Percentiles rank a stretch among this genome's conserved stretches.
Conservation (phyloP, 108 stramenopile species). For the Nitzschia sp. region DNA sequence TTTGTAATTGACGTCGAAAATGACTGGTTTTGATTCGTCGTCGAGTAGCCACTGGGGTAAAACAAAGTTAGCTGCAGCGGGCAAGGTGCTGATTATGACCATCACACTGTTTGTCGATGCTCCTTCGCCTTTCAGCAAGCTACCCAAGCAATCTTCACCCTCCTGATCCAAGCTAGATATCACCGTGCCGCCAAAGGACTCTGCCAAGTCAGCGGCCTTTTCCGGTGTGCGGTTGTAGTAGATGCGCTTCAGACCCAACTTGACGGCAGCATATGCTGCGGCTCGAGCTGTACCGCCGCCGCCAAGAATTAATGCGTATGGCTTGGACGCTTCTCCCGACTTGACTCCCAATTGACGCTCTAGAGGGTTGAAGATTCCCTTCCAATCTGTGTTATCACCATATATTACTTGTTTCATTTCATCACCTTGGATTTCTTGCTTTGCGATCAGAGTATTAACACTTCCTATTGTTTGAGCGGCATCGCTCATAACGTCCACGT, state of each 20-base stretch:
- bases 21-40: conserved; percentile 43
- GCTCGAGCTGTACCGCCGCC: conserved; percentile 98
- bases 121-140: conserved; percentile 24
- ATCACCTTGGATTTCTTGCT: conserved; percentile 51
- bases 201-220: conserved; percentile 89
- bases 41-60: conserved; percentile 84
- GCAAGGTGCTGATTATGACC: conserved; percentile 93
- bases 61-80: conserved; percentile 87
- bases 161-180: conserved; percentile 62
- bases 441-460: conserved; percentile 93
- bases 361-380: conserved; percentile 93
- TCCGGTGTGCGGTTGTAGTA: conserved; percentile 94
- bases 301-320: conserved; percentile 89
- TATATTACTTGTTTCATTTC: conserved; percentile 63
- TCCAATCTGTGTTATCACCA: conserved; percentile 99
- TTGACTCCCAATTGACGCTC: conserved; percentile 62
- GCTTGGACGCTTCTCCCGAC: conserved; percentile 12
- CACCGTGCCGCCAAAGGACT: conserved; percentile 87
- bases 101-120: conserved; percentile 32
- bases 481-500: conserved; percentile 91
- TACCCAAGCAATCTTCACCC: conserved; percentile 36
- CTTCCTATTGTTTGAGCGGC: conserved; percentile 96
- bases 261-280: conserved; percentile 85
- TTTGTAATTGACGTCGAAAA: conserved; percentile 96
- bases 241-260: conserved; percentile 82